A percentile compares a stretch with the other conserved stretches of the same genome.
These are phyloP conservation scores for Musa itinerans DNA, from an alignment of 176 grass and related monocot genomes.

Conservation along the genomic window DNA sequence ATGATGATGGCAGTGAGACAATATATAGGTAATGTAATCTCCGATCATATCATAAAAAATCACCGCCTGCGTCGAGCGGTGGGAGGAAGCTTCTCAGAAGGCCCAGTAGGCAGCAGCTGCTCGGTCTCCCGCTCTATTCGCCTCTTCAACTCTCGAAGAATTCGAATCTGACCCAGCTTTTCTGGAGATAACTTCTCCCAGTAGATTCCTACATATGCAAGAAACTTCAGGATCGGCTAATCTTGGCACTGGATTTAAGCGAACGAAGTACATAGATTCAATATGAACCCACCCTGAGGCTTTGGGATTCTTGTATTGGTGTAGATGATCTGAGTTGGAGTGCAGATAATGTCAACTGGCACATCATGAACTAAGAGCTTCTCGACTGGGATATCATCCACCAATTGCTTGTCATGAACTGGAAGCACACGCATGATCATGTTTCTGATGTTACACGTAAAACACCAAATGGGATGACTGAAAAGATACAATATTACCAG, in stretches of 20 bases:
- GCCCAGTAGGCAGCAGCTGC: conserved; percentile 53
- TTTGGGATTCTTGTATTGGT: conserved; percentile 76
- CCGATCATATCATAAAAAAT: not conserved
- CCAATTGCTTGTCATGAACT: conserved; percentile 97
- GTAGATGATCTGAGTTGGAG: conserved; percentile 79
- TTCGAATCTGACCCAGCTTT: conserved; percentile 72
- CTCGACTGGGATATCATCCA: conserved; percentile 74
- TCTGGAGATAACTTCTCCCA: conserved; percentile 93
- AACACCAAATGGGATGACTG: not conserved
- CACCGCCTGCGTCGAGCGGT: conserved; percentile 38
- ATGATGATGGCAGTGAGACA: not conserved
- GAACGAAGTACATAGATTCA: not conserved
- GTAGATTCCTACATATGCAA: conserved; percentile 53
- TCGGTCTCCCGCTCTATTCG: conserved; percentile 70
- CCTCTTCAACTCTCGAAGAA: conserved; percentile 69
- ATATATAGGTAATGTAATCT: not conserved
- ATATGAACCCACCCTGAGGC: conserved; percentile 50
- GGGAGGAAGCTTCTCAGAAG: conserved; percentile 87
- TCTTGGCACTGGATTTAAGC: not conserved
- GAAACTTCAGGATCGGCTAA: not conserved
- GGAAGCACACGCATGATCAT: conserved; percentile 2
- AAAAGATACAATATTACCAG: conserved; percentile 35
- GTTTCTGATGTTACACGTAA: not conserved
- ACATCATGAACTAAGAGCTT: conserved; percentile 95
- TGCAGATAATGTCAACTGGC: conserved; percentile 85